Evolutionary conservation across 129 eudicot genomes (phyloP).

Genomic region (Daucus carota): DNA sequence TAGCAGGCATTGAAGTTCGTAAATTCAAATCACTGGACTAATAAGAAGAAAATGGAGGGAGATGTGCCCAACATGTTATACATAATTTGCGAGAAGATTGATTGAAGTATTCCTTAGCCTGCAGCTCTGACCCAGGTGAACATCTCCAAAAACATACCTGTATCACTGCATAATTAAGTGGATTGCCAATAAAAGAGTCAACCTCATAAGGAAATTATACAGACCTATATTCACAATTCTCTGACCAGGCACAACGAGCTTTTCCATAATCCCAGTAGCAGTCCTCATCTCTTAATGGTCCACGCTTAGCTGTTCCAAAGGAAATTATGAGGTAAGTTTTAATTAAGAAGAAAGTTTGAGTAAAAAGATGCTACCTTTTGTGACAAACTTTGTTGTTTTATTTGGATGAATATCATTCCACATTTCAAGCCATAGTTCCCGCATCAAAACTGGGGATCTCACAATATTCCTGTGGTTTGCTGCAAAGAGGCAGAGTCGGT

Average conservation of each 20-base stretch:
- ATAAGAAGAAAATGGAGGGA: background rate
- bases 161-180: conserved; percentile 25
- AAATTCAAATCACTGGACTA: background rate
- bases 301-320: conserved; percentile 59
- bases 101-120: conserved; percentile 61
- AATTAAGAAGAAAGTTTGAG: conserved; percentile 8
- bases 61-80: conserved; percentile 31
- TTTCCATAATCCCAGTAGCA: conserved; percentile 95
- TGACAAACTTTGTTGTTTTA: conserved; percentile 68
- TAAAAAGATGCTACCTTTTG: conserved; percentile 49
- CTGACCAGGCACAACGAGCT: conserved; percentile 97
- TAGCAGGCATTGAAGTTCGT: background rate
- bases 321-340: conserved; percentile 3
- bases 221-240: conserved; percentile 93
- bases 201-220: too few species aligned
- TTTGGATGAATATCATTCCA: conserved; percentile 97
- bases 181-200: background rate
- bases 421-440: conserved; percentile 98
- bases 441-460: conserved; percentile 73
- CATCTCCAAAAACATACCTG: conserved; percentile 87
- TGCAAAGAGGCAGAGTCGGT: too few species aligned
- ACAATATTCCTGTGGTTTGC: conserved; percentile 95
- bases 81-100: conserved; percentile 55
- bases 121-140: conserved; percentile 95
- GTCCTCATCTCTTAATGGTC: conserved; percentile 91